Percentiles rank a stretch among this genome's conserved stretches.
Conservation (phyloP, 1,139 yeast genomes). For the Debaryomyces psychrophilus region DNA sequence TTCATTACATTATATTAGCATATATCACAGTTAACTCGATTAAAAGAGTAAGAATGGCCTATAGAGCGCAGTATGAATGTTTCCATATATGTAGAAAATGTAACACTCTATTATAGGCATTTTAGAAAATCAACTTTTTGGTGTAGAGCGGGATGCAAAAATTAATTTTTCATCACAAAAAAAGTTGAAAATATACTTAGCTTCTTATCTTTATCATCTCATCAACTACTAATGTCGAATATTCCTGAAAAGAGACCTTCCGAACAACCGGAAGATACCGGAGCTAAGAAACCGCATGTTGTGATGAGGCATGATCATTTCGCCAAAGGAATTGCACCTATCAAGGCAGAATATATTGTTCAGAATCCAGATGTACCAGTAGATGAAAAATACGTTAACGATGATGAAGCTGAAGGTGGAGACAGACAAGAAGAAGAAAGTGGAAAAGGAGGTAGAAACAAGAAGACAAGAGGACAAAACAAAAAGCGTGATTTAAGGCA, state of each 20-base stretch:
- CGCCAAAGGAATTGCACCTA: conserved; percentile 62
- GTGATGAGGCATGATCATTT: conserved; percentile 17
- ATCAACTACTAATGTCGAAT: neutral
- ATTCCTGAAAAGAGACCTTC: conserved; percentile 23
- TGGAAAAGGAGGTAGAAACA: conserved; percentile 34
- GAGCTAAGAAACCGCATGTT: conserved; percentile 27
- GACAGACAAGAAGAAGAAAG: conserved; percentile 41
- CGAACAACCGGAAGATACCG: conserved; percentile 23
- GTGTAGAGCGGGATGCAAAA: conserved; percentile 5
- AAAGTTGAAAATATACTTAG: neutral
- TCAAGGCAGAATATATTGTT: conserved; percentile 64
- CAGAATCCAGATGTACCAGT: conserved; percentile 27
- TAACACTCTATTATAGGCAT: neutral
- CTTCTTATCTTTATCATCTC: neutral
- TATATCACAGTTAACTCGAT: neutral
- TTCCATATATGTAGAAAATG: neutral
- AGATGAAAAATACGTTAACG: conserved; percentile 47
- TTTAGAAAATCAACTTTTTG: neutral
- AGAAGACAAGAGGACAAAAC: conserved; percentile 80
- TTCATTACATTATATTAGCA: neutral
- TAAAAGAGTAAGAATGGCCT: too few species aligned
- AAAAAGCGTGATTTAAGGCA: conserved; percentile 82
- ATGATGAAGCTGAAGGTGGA: conserved; percentile 52
- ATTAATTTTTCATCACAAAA: conserved; percentile 3
- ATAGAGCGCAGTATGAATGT: neutral